Percentiles rank a stretch among this genome's conserved stretches.
Evolutionary conservation across 2,329 filamentous ascomycete species (phyloP).

Genomic region (Fusarium multiceps): DNA sequence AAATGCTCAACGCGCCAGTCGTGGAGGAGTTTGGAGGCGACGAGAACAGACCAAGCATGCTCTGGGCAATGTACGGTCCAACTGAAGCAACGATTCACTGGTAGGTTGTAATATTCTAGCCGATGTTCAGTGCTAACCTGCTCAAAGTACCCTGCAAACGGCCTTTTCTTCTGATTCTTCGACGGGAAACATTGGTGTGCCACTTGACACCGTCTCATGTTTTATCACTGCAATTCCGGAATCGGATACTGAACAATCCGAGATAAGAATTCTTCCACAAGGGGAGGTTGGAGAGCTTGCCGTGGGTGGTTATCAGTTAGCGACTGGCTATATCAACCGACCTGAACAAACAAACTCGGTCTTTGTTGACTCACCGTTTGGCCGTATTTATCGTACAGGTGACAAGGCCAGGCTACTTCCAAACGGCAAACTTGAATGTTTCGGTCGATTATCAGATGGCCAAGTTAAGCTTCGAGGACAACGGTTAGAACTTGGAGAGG

Average conservation of each 20-base stretch:
- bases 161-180: constrained; percentile 66
- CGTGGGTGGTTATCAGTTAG: constrained; percentile 83
- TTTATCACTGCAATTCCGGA: constrained; percentile 70
- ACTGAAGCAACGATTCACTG: constrained; percentile 93
- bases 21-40: constrained; percentile 81
- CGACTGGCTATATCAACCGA: constrained; percentile 83
- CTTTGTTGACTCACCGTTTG: constrained; percentile 76
- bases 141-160: constrained; percentile 73
- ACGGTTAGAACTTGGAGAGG: constrained; percentile 81
- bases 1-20: constrained; percentile 86
- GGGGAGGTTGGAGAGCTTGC: constrained; percentile 83
- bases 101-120: constrained; percentile 49
- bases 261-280: constrained; percentile 67
- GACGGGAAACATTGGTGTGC: constrained; percentile 78
- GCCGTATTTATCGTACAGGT: constrained; percentile 83
- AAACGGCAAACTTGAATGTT: constrained; percentile 81
- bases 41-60: constrained; percentile 65
- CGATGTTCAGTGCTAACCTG: constrained; percentile 1
- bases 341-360: constrained; percentile 77
- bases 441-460: constrained; percentile 81
- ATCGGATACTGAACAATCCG: constrained; percentile 26
- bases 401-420: constrained; percentile 79
- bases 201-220: constrained; percentile 83
- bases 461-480: constrained; percentile 91
- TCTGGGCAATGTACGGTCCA: constrained; percentile 95